Base-by-base conservation (phyloP, 2,329 filamentous ascomycete genomes). In the Pseudogymnoascus destructans region DNA sequence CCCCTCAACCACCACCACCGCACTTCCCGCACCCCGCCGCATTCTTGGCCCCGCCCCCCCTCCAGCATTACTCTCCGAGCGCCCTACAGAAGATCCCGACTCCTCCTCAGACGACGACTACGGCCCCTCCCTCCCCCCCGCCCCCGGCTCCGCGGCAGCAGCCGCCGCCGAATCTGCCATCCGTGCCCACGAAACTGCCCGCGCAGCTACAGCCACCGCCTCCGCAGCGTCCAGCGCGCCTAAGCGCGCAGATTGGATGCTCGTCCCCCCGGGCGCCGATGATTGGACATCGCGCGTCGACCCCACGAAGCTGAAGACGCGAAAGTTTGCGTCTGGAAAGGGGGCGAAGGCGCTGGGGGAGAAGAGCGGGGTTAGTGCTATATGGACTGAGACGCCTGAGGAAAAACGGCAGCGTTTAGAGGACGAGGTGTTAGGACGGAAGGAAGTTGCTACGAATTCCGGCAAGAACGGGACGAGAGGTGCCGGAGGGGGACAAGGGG, bases 301-400 rank as follows among this genome's bases (percentile, higher is more conserved):
- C 71, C 89, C 92, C 0, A 92, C 89, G 3, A 91, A 91, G 70
- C 76, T 92, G 60, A 84, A 85, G 65, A 85, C 82, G 62, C 85
- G 89, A 61, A 90, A 88, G 64, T 97, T 96, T 74, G 84, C 89
- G 57, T 86, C 86, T 0, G 81, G 82, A 4, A 84, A 81, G 66
- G 75, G 78, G 2, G 76, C 80, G 1, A 75, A 74, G 61, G 74
- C 71, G 7, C 71, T 71, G 3, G 68, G 60, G 1, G 65, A 67
- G 40, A 65, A 65, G 46, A 60, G 59, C 1, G 67, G 67, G 1
- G 63, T 70, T 6, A 65, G 63, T 54, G 64, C 66, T 0, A 82
- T 92, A 42, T 97, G 92, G 92, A 91, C 89, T 0, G 92, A 97
- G 71, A 95, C 89, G 7, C 87, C 89, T 0, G 87, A 92, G 69